Conservation (phyloP, 805 yeast genomes). For the Metschnikowia borealis region DNA sequence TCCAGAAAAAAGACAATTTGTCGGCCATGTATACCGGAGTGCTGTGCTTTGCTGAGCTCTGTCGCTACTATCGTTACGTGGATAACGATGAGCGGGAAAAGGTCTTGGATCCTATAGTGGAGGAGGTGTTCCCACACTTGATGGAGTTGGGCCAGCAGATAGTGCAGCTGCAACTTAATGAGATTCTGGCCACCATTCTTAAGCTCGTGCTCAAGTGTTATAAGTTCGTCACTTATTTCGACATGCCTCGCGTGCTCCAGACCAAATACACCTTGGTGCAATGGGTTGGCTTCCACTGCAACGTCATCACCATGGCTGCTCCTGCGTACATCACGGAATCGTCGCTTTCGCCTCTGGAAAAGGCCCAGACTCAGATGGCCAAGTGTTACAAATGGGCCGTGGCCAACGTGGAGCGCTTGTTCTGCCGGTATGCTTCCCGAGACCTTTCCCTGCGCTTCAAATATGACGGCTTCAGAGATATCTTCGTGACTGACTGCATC, state of each 20-base stretch:
- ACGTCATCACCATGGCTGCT: slow-evolving; percentile 54
- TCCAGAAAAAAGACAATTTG: slow-evolving; percentile 26
- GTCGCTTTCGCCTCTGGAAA: slow-evolving; percentile 51
- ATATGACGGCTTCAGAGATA: slow-evolving; percentile 52
- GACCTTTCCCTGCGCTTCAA: slow-evolving; percentile 42
- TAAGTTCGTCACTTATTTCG: slow-evolving; percentile 71
- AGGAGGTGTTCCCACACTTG: slow-evolving; percentile 60
- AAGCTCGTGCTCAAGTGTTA: slow-evolving; percentile 69
- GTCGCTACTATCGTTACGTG: slow-evolving; percentile 69
- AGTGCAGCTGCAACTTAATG: slow-evolving; percentile 27
- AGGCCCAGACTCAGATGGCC: slow-evolving; percentile 65
- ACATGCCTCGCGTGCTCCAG: slow-evolving; percentile 63
- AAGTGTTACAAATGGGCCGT: slow-evolving; percentile 75
- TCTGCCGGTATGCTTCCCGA: slow-evolving; percentile 63
- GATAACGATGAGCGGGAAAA: slow-evolving; percentile 40
- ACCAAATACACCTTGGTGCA: slow-evolving; percentile 44
- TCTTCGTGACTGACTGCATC: slow-evolving; percentile 55
- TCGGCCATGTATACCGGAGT: slow-evolving; percentile 58
- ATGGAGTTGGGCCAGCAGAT: slow-evolving; percentile 58
- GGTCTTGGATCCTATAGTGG: slow-evolving; percentile 44
- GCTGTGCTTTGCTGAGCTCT: slow-evolving; percentile 63
- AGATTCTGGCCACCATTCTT: slow-evolving; percentile 43
- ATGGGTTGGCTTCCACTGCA: slow-evolving; percentile 79
- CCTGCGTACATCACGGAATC: slow-evolving; percentile 51
- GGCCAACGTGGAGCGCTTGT: slow-evolving; percentile 69